Base-by-base conservation (phyloP, 208 protist species). In the Trypanosoma rangeli region DNA sequence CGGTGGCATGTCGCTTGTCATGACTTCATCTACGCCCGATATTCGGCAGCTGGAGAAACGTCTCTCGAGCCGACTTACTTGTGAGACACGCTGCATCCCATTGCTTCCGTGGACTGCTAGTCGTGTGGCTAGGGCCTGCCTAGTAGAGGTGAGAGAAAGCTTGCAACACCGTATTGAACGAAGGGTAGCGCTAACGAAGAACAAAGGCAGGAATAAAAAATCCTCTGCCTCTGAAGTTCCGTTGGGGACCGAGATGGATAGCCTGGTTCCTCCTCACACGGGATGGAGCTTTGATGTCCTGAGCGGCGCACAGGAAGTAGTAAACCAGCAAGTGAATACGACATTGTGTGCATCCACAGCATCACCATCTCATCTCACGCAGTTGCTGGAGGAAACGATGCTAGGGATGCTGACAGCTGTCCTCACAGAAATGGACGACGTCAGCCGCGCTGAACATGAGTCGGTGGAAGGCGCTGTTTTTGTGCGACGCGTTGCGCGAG, bases 21-120 rank as follows among this genome's bases (percentile, higher is more conserved):
- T 94, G 54, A 82, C 86, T 20, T 87, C 79, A 63, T 78, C 78
- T 39, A 83, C 85, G 5, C 85, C 86, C 12, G 89, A 94, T 60
- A 78, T 92, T 22, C 79, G 84, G 1, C 80, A 90, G 48, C 70
- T 94, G 64, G 86, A 94, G 74, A 94, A 94, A 71, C 84, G 89
- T 3, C 78, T 94, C 4, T 92, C 86, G 54, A 93, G 86, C 68
- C 76, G 89, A 3, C 83, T 94, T 24, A 94, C 89, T n/a, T 87
- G 84, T 31, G 85, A 89, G 65, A 85, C 86, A 18, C 82, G 85
- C 15, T 92, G 83, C 60, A 79, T 94, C 57, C 89, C 89, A 54
- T 70, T 92, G 49, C 75, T 92, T 65, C 77, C 82, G 42, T 94
- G 88, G 85, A 89, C 79, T 22, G 67, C 76, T 54, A 64, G 54